Conservation (phyloP, 495 filamentous ascomycete genomes). For the Articulospora tetracladia region DNA sequence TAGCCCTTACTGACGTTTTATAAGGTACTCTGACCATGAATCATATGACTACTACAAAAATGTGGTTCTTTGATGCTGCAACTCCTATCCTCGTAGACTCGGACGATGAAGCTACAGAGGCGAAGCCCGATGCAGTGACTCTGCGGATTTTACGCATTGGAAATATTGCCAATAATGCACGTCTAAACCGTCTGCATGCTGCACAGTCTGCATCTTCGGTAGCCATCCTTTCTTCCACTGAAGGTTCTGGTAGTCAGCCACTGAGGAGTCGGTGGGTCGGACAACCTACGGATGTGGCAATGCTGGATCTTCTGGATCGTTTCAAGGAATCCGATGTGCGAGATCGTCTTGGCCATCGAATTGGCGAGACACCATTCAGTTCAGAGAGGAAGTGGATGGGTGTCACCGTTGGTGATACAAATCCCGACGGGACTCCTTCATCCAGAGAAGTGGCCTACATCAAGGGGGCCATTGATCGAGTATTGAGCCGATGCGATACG, state of each 20-base stretch:
- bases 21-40: slow-evolving; percentile 87
- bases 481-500: slow-evolving; percentile 82
- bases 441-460: slow-evolving; percentile 79
- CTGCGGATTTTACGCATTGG: slow-evolving; percentile 80
- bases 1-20: not conserved
- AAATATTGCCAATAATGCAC: slow-evolving; percentile 94
- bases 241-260: slow-evolving; percentile 29
- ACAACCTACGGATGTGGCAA: slow-evolving; percentile 93
- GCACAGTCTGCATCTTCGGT: slow-evolving; percentile 66
- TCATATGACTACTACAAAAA: slow-evolving; percentile 96
- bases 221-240: slow-evolving; percentile 73
- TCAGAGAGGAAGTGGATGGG: slow-evolving; percentile 99
- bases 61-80: slow-evolving; percentile 83
- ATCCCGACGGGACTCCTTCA: slow-evolving; percentile 37
- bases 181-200: slow-evolving; percentile 55
- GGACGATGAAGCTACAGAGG: slow-evolving; percentile 56
- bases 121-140: slow-evolving; percentile 65
- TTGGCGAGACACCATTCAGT: slow-evolving; percentile 87
- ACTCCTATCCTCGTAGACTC: slow-evolving; percentile 71
- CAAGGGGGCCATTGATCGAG: slow-evolving; percentile 89
- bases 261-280: slow-evolving; percentile 82
- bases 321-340: slow-evolving; percentile 89
- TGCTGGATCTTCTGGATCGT: slow-evolving; percentile 85
- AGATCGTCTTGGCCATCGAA: slow-evolving; percentile 72
- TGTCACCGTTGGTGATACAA: slow-evolving; percentile 64